Evolutionary conservation across 2,329 filamentous ascomycete species (phyloP), one percentile per base, ranked within the genome.

Genomic region (Claviceps pazoutovae): DNA sequence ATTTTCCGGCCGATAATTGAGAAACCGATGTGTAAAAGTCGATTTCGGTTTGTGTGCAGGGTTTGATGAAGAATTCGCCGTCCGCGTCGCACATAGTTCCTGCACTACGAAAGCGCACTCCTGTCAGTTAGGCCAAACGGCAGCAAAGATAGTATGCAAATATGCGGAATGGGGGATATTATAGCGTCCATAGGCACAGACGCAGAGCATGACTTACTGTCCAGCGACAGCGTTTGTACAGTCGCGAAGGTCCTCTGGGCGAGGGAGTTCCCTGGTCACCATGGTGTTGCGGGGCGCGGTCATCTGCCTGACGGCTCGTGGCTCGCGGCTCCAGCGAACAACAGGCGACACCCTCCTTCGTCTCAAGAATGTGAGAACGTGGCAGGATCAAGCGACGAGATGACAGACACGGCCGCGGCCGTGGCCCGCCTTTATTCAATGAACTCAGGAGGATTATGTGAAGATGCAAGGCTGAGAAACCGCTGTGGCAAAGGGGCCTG

Each of bases 1-100:
- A 84, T 21, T 75, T 69, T 37, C 77, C 68, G 49, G 68, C 66
- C 30, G 82, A 83, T 41, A 81, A 79, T 65, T 95, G 80, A 14
- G 39, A 23, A 14, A 50, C 41, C 4, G 48, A 50, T 23, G 30
- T 23, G 74, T 98, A 98, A 68, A 98, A 98, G 45, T 82, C 76
- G 60, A 97, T 81, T 70, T 98, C 93, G 56, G 82, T 76, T 56
- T 81, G 71, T 0, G 87, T 95, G 67, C 91, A 97, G 17, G 93
- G 93, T 69, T 98, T 98, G 64, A 96, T 88, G 65, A 98, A 86
- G 37, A 97, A 74, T 56, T 85, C 80, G 64, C 93, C 93, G 50
- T 87, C 82, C 51, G 78, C 74, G 62, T 95, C 88, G 64, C 84
- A 89, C 60, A 95, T 79, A 46, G 95, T 91, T 57, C 93, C 93